Evolutionary conservation across 768 basidiomycete species (phyloP).

Genomic region (Serendipita sp.): DNA sequence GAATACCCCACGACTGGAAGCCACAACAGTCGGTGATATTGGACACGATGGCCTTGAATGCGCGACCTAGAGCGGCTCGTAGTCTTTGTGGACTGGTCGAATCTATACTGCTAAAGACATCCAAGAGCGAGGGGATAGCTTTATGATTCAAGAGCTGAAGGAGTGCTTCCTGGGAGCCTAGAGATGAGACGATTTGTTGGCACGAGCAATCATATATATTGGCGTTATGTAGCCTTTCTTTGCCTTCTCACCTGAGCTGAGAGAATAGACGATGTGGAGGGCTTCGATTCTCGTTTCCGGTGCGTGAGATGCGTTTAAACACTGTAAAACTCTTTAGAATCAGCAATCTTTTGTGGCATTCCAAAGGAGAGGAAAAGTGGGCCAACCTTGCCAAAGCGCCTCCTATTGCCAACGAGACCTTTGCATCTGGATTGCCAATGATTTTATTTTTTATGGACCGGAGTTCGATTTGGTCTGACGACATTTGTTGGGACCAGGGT

Average conservation of each 20-base stretch:
- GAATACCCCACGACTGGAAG: conserved; percentile 45
- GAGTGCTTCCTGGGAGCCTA: conserved; percentile 48
- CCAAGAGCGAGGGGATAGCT: conserved; percentile 43
- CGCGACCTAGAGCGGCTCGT: conserved; percentile 45
- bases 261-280: conserved; percentile 55
- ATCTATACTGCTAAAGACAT: conserved; percentile 37
- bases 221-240: not conserved
- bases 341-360: conserved; percentile 16
- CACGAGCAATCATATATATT: not conserved
- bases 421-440: conserved; percentile 66
- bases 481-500: not conserved
- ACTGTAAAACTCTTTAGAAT: conserved; percentile 10
- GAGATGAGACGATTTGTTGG: not conserved
- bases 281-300: conserved; percentile 43
- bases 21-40: conserved; percentile 54
- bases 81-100: conserved; percentile 25
- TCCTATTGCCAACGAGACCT: conserved; percentile 25
- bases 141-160: conserved; percentile 38
- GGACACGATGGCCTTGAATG: conserved; percentile 39
- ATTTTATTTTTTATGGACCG: conserved; percentile 41
- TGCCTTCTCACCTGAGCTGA: conserved; percentile 40
- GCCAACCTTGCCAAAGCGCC: conserved; percentile 37
- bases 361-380: conserved; percentile 32
- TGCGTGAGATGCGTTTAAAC: conserved; percentile 26
- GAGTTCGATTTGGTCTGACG: not conserved